phyloP scores from a whole-genome alignment of 139 green algal species.

The Tetradesmus obliquus region DNA sequence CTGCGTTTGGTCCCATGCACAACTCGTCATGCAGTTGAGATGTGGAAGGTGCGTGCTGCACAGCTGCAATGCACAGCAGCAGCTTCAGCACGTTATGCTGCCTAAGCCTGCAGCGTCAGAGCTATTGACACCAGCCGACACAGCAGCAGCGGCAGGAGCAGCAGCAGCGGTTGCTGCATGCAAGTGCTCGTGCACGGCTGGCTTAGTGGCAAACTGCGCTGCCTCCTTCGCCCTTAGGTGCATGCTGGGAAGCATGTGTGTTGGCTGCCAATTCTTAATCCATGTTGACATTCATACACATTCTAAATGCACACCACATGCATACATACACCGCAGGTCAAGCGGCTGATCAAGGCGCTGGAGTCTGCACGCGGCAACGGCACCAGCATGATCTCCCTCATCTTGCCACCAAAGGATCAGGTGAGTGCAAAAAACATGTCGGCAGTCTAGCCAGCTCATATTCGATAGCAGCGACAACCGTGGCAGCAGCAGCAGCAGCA shows the following conservation, averaged over 20 bases:
- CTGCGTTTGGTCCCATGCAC: not conserved
- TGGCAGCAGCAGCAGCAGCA: not conserved
- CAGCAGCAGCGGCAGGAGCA: not conserved
- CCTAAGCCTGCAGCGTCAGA: not conserved
- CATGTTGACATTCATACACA: too few relatives aligned
- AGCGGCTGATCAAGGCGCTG: constrained; percentile 93
- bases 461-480: not conserved
- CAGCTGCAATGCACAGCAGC: not conserved
- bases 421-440: constrained; percentile 47
- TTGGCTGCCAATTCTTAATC: too few relatives aligned
- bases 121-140: not conserved
- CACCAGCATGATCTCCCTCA: constrained; percentile 99
- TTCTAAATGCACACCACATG: too few relatives aligned
- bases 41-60: not conserved
- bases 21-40: not conserved
- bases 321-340: constrained; percentile 79
- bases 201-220: too few relatives aligned
- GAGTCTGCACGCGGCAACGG: constrained; percentile 92
- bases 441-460: not conserved
- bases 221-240: too few relatives aligned
- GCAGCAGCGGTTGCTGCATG: not conserved
- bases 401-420: constrained; percentile 99
- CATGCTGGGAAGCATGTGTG: too few relatives aligned
- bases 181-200: not conserved
- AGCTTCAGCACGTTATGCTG: not conserved